Percentiles rank a stretch among this genome's conserved stretches.
Evolutionary conservation across 305 asterid species (phyloP).

Genomic region (Fraxinus angustifolia): DNA sequence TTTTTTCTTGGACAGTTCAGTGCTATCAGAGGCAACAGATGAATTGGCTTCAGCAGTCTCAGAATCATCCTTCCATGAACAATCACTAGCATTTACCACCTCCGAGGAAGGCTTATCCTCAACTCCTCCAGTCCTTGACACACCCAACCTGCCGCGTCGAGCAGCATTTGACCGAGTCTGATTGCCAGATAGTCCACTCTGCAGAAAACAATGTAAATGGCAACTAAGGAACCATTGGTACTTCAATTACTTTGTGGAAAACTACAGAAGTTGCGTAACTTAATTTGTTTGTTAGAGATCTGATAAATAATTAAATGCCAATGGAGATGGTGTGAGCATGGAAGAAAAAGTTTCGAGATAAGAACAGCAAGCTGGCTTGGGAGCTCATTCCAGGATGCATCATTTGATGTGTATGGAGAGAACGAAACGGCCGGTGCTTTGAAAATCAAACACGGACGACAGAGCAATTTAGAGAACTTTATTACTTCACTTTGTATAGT

Average conservation of each 20-base stretch:
- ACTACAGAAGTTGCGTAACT: slow-evolving; percentile 11
- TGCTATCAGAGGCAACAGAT: slow-evolving; percentile 31
- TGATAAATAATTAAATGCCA: neutral
- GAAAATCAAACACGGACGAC: no score
- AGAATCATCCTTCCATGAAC: slow-evolving; percentile 39
- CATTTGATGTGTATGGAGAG: no score
- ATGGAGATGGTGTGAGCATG: no score
- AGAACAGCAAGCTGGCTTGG: no score
- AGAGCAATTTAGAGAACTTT: no score
- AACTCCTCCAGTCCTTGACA: slow-evolving; percentile 31
- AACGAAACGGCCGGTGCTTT: no score
- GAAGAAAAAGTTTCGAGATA: no score
- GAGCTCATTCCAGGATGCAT: no score
- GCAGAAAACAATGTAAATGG: slow-evolving; percentile 18
- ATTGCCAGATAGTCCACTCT: slow-evolving; percentile 33
- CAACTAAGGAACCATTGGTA: slow-evolving; percentile 16
- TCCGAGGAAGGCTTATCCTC: slow-evolving; percentile 52
- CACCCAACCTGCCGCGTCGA: slow-evolving; percentile 35
- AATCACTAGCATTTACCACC: slow-evolving; percentile 51
- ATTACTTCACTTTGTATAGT: no score
- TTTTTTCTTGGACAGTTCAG: slow-evolving; percentile 28
- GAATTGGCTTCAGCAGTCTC: slow-evolving; percentile 49
- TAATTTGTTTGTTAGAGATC: slow-evolving; percentile 10
- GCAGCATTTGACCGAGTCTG: slow-evolving; percentile 41
- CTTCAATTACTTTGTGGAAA: neutral